phyloP scores from a whole-genome alignment of 768 basidiomycete genomes.

The Termitomyces sp. region DNA sequence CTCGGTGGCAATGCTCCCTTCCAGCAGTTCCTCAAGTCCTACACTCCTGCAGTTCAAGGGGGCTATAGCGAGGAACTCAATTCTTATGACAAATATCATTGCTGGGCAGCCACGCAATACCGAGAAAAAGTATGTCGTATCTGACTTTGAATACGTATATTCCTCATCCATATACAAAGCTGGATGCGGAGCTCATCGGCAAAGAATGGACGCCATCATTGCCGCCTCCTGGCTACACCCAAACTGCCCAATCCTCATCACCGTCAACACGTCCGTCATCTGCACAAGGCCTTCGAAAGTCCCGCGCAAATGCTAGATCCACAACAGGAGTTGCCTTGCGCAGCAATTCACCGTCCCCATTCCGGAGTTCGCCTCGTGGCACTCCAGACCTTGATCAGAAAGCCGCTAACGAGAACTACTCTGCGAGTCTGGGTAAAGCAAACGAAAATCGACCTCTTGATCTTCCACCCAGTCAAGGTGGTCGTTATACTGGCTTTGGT shows the following conservation, averaged over 20 bases:
- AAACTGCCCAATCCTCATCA: conserved; percentile 34
- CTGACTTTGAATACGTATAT: conserved; percentile 1
- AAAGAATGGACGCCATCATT: conserved; percentile 75
- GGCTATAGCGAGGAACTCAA: conserved; percentile 62
- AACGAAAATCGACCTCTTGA: conserved; percentile 76
- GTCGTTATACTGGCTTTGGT: conserved; percentile 91
- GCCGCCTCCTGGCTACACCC: conserved; percentile 48
- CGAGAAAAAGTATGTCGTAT: conserved; percentile 72
- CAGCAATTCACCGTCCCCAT: conserved; percentile 50
- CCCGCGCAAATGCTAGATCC: conserved; percentile 64
- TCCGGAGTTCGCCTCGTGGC: conserved; percentile 38
- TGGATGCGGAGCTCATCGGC: conserved; percentile 72
- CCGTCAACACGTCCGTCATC: conserved; percentile 59
- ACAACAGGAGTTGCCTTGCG: conserved; percentile 40
- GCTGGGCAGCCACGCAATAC: conserved; percentile 93
- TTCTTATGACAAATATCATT: conserved; percentile 79
- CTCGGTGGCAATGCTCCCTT: conserved; percentile 87
- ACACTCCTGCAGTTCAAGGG: conserved; percentile 58
- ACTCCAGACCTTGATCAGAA: conserved; percentile 58
- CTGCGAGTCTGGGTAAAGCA: conserved; percentile 74
- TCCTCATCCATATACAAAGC: conserved; percentile 38
- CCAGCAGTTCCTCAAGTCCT: conserved; percentile 69
- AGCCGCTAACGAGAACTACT: conserved; percentile 81
- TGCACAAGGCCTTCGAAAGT: conserved; percentile 83
- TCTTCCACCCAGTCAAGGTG: conserved; percentile 90